Evolutionary conservation across 257 asterid genomes (phyloP).

Genomic region (Schizonepeta tenuifolia): DNA sequence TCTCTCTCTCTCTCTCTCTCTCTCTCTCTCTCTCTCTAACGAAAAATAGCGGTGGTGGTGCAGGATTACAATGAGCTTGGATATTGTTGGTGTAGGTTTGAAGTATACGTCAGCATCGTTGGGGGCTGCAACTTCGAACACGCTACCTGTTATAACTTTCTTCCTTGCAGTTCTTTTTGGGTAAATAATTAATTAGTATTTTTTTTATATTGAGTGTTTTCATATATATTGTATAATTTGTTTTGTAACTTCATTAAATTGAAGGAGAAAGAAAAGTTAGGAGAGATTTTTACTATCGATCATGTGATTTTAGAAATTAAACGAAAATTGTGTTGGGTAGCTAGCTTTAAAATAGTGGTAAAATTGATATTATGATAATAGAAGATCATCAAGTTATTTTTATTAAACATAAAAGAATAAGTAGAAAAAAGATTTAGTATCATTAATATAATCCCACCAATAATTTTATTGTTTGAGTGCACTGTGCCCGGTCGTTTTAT

Average conservation of each 20-base stretch:
- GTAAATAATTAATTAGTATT: constrained; percentile 37
- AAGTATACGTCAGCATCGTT: constrained; percentile 80
- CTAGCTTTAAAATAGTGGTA: not conserved
- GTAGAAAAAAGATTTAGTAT: not conserved
- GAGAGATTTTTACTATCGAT: not conserved
- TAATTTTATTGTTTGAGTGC: too few relatives aligned
- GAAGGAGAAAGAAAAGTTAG: not conserved
- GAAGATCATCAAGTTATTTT: not conserved
- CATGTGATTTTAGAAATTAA: not conserved
- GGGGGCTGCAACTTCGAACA: constrained; percentile 88
- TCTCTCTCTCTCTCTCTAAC: not conserved
- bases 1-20: constrained; percentile 21
- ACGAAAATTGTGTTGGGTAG: not conserved
- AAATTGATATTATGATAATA: too few relatives aligned
- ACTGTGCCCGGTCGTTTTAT: not conserved
- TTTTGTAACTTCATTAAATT: not conserved
- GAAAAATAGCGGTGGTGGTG: not conserved
- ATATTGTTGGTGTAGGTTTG: constrained; percentile 67
- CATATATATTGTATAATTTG: too few relatives aligned
- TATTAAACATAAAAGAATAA: not conserved
- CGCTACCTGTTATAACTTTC: constrained; percentile 86
- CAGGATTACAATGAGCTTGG: constrained; percentile 85
- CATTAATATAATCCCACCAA: not conserved
- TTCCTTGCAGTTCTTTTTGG: constrained; percentile 74
- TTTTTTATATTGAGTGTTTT: too few relatives aligned